phyloP scores from a whole-genome alignment of 176 grass and related monocot genomes.

The Calamus simplicifolius region DNA sequence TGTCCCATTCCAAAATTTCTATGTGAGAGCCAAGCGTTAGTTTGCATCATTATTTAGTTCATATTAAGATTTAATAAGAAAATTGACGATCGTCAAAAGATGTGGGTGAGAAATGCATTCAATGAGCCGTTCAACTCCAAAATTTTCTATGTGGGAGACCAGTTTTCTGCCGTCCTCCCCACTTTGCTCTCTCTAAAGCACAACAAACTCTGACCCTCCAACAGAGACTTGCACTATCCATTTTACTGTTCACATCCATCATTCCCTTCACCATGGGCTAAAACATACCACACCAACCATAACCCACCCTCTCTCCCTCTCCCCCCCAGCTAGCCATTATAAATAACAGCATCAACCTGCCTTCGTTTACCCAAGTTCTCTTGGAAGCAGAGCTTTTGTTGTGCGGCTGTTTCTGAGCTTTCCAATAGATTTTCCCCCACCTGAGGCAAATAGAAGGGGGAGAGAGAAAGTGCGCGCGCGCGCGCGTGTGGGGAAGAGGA shows the following conservation, averaged over 20 bases:
- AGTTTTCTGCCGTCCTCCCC: not conserved
- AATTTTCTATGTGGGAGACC: not conserved
- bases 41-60: not conserved
- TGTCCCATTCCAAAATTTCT: not conserved
- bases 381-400: conserved; percentile 1
- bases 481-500: not conserved
- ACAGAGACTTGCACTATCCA: conserved; percentile 43
- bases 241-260: conserved; percentile 19
- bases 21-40: not conserved
- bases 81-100: not conserved
- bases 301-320: conserved; percentile 13
- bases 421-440: conserved; percentile 1
- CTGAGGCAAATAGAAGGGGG: not conserved
- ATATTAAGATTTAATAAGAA: not conserved
- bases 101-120: not conserved
- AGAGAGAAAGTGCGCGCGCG: not conserved
- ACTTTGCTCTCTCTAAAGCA: conserved; percentile 43
- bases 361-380: conserved; percentile 30
- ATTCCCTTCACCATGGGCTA: not conserved
- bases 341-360: conserved; percentile 54
- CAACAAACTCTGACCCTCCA: conserved; percentile 36
- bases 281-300: not conserved
- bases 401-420: not conserved
- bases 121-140: not conserved
- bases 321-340: conserved; percentile 31